A percentile compares a stretch with the other conserved stretches of the same genome.
Conservation (phyloP, 352 stramenopile genomes). For the Phytophthora pinifolia region DNA sequence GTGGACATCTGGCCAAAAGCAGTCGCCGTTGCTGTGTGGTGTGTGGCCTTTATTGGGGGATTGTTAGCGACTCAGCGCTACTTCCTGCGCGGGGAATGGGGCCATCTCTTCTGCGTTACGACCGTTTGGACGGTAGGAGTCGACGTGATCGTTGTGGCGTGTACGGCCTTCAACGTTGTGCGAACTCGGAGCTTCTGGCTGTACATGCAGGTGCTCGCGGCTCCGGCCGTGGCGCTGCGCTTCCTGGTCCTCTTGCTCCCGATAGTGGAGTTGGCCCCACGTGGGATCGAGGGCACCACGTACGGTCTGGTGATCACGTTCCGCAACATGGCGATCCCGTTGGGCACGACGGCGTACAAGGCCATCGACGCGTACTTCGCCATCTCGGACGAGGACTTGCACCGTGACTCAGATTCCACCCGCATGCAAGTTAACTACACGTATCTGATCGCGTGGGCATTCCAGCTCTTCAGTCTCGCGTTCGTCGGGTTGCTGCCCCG, state of each 20-base stretch:
- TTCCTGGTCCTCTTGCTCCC: constrained; percentile 58
- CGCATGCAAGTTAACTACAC: constrained; percentile 49
- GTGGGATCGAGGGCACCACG: constrained; percentile 58
- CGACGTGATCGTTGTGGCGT: constrained; percentile 46
- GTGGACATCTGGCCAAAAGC: constrained; percentile 53
- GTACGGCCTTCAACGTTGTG: constrained; percentile 53
- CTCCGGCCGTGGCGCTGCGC: constrained; percentile 42
- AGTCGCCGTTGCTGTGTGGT: constrained; percentile 48
- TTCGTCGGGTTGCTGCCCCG: constrained; percentile 49
- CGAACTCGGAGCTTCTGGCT: constrained; percentile 56
- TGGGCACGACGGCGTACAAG: constrained; percentile 45
- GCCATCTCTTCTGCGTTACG: constrained; percentile 44
- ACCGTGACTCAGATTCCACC: constrained; percentile 28
- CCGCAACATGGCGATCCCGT: constrained; percentile 57
- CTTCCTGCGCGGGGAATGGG: constrained; percentile 56
- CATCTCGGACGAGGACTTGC: constrained; percentile 29
- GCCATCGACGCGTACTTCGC: constrained; percentile 44
- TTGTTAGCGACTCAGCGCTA: constrained; percentile 61
- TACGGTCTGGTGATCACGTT: constrained; percentile 65
- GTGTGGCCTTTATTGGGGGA: constrained; percentile 53
- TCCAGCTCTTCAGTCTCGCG: constrained; percentile 47
- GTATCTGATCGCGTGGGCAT: constrained; percentile 46
- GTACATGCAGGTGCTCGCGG: constrained; percentile 49
- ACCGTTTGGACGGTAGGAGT: constrained; percentile 61
- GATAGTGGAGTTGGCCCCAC: constrained; percentile 57